Base-by-base conservation (phyloP, 179 eudicot species). In the Vitellaria paradoxa region DNA sequence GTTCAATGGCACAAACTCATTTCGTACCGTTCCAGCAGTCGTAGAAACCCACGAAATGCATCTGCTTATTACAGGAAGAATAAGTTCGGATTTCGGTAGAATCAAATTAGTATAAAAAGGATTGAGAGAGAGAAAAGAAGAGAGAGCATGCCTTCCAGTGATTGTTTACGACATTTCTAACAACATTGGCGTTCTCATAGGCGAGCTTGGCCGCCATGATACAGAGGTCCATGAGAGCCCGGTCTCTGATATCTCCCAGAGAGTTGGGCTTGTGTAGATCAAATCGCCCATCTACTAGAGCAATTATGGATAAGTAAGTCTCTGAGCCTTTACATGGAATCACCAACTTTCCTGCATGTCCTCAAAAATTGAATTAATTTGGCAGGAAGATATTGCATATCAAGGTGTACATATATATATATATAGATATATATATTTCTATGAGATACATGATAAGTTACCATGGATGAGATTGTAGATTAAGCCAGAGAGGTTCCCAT, bases 31-130 rank as follows among this genome's bases (percentile, higher is more conserved):
- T 94, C 98, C 97, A 92, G 75, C 97, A 88, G 83, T 88, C 80
- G 87, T 90, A 94, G 87, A 94, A 94, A 80, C 83, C 95, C 86
- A 94, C 91, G 81, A 92, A 94, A 76, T 92, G 92, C 98, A 94
- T 94, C 97, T 92, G 89, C 68, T 66, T 57, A 20, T 49, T 10
- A 49, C 52, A 49, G 9, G 9, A 49, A n/a, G n/a, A n/a, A n/a
- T n/a, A n/a, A n/a, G n/a, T n/a, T n/a, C n/a, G n/a, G n/a, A n/a
- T n/a, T n/a, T n/a, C n/a, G n/a, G n/a, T n/a, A n/a, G 13, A 21
- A 40, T 47, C 40, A 57, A 46, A 40, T 9, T 42, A 17, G 1
- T 13, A 8, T 42, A 55, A 65, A 9, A 50, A n/a, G n/a, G 37
- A 30, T 30, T 1, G 37, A 60, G 59, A 70, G 4, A 6, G 9